These are phyloP conservation scores for Somion occarium DNA, from an alignment of 1,284 basidiomycete genomes.

Conservation along the genomic window DNA sequence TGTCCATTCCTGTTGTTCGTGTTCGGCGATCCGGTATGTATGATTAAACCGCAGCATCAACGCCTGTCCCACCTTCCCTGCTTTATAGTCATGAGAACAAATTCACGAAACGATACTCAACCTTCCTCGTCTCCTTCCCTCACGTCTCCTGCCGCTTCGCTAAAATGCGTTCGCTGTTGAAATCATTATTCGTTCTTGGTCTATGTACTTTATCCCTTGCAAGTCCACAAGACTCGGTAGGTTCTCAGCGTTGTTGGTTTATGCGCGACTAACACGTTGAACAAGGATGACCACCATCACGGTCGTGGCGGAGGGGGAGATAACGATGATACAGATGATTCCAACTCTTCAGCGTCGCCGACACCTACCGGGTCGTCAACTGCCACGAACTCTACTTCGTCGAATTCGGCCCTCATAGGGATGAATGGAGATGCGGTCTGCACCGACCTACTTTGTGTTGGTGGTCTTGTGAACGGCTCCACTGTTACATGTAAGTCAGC, in stretches of 20 bases:
- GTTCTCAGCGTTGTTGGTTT: slow-evolving; percentile 5
- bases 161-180: slow-evolving; percentile 9
- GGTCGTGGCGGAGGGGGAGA: neutral
- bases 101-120: neutral
- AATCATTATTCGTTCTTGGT: slow-evolving; percentile 3
- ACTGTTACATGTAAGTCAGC: slow-evolving; percentile 9
- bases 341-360: neutral
- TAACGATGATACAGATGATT: neutral
- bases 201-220: slow-evolving; percentile 7
- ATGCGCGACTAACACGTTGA: too few relatives aligned
- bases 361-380: neutral
- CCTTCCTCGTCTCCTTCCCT: slow-evolving; percentile 1
- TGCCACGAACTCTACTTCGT: slow-evolving; percentile 2
- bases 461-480: slow-evolving; percentile 11
- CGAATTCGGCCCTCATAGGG: slow-evolving; percentile 9
- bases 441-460: slow-evolving; percentile 9
- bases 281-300: slow-evolving; percentile 4
- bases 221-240: neutral
- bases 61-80: neutral
- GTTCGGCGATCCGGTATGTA: slow-evolving; percentile 1
- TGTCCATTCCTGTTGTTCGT: neutral
- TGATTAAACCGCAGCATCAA: slow-evolving; percentile 7
- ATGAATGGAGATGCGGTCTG: slow-evolving; percentile 11
- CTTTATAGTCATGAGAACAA: slow-evolving; percentile 5
- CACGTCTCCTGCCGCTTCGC: neutral